phyloP scores from a whole-genome alignment of 176 grass and related monocot genomes.

The Cenchrus americanus region DNA sequence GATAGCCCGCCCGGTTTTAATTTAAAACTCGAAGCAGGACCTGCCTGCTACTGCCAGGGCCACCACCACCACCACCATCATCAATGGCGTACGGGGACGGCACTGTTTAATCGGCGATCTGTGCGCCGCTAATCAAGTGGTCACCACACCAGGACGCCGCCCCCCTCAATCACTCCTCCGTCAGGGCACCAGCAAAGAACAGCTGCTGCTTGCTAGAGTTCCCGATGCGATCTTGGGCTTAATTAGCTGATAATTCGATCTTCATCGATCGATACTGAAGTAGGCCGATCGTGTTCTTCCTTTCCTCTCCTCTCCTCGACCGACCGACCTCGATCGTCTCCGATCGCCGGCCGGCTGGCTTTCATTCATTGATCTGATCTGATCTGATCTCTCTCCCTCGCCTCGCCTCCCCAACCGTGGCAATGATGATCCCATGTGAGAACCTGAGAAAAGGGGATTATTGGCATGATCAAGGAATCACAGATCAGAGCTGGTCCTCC shows the following conservation, averaged over 20 bases:
- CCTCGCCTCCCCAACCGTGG: not conserved
- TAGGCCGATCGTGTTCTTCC: not conserved
- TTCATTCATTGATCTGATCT: not conserved
- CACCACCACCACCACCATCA: not conserved
- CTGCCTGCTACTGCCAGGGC: too few relatives aligned
- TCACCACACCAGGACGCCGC: not conserved
- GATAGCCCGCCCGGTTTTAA: not conserved
- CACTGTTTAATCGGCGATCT: not conserved
- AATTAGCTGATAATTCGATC: not conserved
- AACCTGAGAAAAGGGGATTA: not conserved
- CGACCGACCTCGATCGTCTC: too few relatives aligned
- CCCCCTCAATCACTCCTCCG: not conserved
- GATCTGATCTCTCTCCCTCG: not conserved
- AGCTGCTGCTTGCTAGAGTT: not conserved
- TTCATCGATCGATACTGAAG: too few relatives aligned
- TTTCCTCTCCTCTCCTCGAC: too few relatives aligned
- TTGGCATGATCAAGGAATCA: not conserved
- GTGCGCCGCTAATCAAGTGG: slow-evolving; percentile 17
- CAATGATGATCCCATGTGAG: slow-evolving; percentile 32
- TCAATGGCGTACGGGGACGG: not conserved
- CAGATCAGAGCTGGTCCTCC: not conserved
- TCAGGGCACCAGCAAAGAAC: not conserved
- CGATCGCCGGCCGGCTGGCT: not conserved
- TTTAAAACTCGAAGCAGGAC: not conserved
- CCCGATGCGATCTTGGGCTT: too few relatives aligned